Percentiles rank a stretch among this genome's conserved stretches.
These are phyloP conservation scores for Asparagopsis taxiformis DNA, from an alignment of 31 red algal species.

Conservation along the genomic window DNA sequence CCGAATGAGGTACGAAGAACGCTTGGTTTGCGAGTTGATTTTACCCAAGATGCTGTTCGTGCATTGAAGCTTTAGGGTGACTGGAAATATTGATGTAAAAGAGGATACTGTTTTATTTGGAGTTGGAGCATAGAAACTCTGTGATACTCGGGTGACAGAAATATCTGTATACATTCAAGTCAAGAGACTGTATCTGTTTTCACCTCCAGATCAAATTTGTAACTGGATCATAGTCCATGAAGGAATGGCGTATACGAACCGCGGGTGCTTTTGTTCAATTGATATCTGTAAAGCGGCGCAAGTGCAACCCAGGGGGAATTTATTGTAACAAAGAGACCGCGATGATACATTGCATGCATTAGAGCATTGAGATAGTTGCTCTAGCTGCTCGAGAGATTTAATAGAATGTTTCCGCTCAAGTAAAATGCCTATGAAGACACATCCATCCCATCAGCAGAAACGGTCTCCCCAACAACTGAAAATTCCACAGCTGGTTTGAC, in stretches of 20 bases:
- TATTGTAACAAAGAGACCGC: neutral
- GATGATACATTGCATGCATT: too few relatives aligned
- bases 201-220: neutral
- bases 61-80: slow-evolving; percentile 35
- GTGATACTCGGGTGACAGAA: too few relatives aligned
- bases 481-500: slow-evolving; percentile 55
- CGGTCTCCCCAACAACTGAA: slow-evolving; percentile 50
- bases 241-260: too few relatives aligned
- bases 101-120: too few relatives aligned
- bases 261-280: too few relatives aligned
- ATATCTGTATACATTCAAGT: too few relatives aligned
- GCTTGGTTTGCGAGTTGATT: slow-evolving; percentile 58
- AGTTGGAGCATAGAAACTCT: too few relatives aligned
- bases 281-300: neutral
- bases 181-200: slow-evolving; percentile 33
- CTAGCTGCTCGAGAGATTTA: too few relatives aligned
- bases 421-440: slow-evolving; percentile 49
- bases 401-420: too few relatives aligned
- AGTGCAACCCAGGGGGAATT: neutral
- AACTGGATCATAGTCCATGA: neutral
- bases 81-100: too few relatives aligned
- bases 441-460: slow-evolving; percentile 56
- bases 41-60: slow-evolving; percentile 62
- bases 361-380: too few relatives aligned
- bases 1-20: slow-evolving; percentile 70